These are phyloP conservation scores for Candida sp. DNA, from an alignment of 1,139 yeast genomes.

Conservation along the genomic window DNA sequence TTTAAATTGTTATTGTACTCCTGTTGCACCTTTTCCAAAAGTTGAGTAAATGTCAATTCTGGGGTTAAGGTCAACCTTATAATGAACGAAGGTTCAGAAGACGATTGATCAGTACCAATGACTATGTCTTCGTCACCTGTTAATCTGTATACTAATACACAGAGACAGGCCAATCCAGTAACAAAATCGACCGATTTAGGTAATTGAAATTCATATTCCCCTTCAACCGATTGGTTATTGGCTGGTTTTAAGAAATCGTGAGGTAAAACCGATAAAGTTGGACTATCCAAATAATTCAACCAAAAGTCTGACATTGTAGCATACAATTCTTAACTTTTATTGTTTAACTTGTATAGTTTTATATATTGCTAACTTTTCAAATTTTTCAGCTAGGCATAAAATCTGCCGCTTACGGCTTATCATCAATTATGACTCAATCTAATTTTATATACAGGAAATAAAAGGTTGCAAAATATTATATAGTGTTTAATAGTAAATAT, in stretches of 20 bases:
- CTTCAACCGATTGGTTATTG: conserved; percentile 67
- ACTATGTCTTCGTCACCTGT: conserved; percentile 95
- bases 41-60: conserved; percentile 48
- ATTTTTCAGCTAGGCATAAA: neutral
- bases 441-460: neutral
- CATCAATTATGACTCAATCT: neutral
- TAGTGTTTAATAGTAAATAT: neutral
- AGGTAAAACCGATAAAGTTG: conserved; percentile 85
- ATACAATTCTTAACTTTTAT: neutral
- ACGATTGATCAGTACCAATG: conserved; percentile 61
- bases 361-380: neutral
- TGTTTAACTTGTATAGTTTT: no score
- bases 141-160: conserved; percentile 69
- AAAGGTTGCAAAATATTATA: neutral
- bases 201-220: conserved; percentile 43
- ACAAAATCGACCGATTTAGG: conserved; percentile 35
- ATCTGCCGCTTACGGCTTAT: neutral
- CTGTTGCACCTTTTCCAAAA: conserved; percentile 42
- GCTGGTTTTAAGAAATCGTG: conserved; percentile 82
- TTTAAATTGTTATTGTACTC: conserved; percentile 38
- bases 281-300: conserved; percentile 68
- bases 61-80: conserved; percentile 61
- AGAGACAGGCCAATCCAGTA: conserved; percentile 65
- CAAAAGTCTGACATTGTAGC: conserved; percentile 44
- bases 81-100: conserved; percentile 43